Evolutionary conservation across 441 rosid genomes (phyloP).

Genomic region (Macaranga tanarius): DNA sequence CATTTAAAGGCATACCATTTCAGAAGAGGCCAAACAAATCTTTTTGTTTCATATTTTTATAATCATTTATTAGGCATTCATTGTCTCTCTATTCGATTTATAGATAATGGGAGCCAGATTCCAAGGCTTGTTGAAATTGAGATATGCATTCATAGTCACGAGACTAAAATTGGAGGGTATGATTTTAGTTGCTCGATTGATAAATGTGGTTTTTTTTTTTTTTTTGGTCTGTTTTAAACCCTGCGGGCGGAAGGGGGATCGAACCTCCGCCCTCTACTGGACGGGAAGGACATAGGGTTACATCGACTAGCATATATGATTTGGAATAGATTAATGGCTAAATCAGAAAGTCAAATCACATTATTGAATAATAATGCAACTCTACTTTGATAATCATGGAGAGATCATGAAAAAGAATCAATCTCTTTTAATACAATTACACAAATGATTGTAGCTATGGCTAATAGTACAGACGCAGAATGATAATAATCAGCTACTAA

Average conservation of each 20-base stretch:
- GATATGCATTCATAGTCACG: too few species aligned
- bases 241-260: too few species aligned
- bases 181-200: too few species aligned
- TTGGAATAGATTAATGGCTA: not conserved
- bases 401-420: not conserved
- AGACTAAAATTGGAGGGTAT: too few species aligned
- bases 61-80: too few species aligned
- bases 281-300: too few species aligned
- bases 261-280: too few species aligned
- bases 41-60: not conserved
- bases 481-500: not conserved
- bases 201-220: too few species aligned
- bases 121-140: too few species aligned
- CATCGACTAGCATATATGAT: not conserved
- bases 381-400: not conserved
- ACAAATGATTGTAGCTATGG: not conserved
- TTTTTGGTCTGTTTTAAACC: too few species aligned
- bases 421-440: not conserved
- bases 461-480: not conserved
- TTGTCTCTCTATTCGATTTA: not conserved
- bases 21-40: not conserved
- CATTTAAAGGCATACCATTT: too few species aligned
- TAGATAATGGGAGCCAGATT: too few species aligned
- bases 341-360: not conserved
- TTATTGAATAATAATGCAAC: constrained; percentile 6